Percentiles rank a stretch among this genome's conserved stretches.
These are phyloP conservation scores for Neopestalotiopsis clavispora DNA, from an alignment of 2,329 filamentous ascomycete species.

Conservation along the genomic window DNA sequence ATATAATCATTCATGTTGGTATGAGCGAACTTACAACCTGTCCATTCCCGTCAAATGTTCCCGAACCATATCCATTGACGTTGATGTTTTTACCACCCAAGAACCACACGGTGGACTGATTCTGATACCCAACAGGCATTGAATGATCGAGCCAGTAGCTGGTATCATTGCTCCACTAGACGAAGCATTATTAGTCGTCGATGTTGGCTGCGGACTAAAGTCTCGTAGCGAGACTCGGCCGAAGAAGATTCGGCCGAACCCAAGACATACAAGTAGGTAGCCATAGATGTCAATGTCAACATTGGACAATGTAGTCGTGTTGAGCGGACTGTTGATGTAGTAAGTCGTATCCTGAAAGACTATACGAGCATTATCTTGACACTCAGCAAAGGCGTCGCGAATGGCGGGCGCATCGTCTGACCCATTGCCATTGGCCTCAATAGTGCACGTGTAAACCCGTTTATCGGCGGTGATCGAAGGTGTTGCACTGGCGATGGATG, in stretches of 20 bases:
- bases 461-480: not conserved
- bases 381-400: conserved; percentile 43
- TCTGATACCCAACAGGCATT: conserved; percentile 58
- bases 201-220: not conserved
- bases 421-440: conserved; percentile 3
- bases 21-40: not conserved
- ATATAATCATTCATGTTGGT: no score
- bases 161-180: conserved; percentile 8
- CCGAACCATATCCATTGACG: conserved; percentile 53
- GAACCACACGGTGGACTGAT: conserved; percentile 58
- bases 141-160: conserved; percentile 56
- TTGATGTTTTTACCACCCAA: conserved; percentile 58
- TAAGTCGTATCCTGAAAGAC: conserved; percentile 48
- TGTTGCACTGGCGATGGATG: not conserved
- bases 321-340: conserved; percentile 49
- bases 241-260: not conserved
- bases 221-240: not conserved
- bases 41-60: conserved; percentile 64
- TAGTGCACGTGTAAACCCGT: not conserved
- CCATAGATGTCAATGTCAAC: conserved; percentile 46
- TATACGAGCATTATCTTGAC: conserved; percentile 41
- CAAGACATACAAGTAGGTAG: conserved; percentile 43
- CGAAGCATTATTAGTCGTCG: not conserved
- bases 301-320: conserved; percentile 46
- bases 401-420: conserved; percentile 47